Evolutionary conservation across 2,329 filamentous ascomycete species (phyloP), one percentile per base, ranked within the genome.

Genomic region (Thelonectria olida): DNA sequence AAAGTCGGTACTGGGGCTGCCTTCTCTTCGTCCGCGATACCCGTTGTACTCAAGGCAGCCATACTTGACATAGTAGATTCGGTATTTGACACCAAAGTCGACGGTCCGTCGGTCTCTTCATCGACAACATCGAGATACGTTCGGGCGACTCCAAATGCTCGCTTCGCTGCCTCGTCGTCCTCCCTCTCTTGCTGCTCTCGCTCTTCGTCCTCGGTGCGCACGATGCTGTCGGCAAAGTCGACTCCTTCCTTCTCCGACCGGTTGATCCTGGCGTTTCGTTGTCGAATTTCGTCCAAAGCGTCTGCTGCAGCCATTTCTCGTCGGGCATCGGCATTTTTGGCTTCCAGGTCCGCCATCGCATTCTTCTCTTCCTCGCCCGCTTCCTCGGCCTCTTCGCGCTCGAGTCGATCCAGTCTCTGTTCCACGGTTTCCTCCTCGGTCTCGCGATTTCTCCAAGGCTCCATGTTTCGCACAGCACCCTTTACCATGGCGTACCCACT

Each of bases 221-320:
- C 80, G 1, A 88, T 81, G 4, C 84, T 81, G 6, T 87, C 84
- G 10, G 82, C 79, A 19, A 87, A 86, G 58, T 90, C 87, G 4
- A 87, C 81, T 3, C 87, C 88, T 62, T 92, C 89, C 72, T 88
- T 87, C 57, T 88, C 87, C 8, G 90, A 90, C 66, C 91, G 85
- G 76, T 97, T 92, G 50, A 96, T 88, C 65, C 93, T 84, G 7
- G 96, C 96, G 79, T 99, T 99, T 66, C 95, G 83, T 53, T 92
- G 95, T 57, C 95, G 85, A 58, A 99, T 97, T 79, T 97, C 94
- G 76, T 99, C 96, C 56, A 99, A 80, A 7, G 94, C 95, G 81
- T 99, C 96, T 2, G 96, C 96, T 44, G 97, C 92, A 17, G 92
- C 92, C 94, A 99, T 99, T 78, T 99, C 96, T 39, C 91, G 85